Percentiles rank a stretch among this genome's conserved stretches.
These are phyloP conservation scores for Dipteronia dyeriana DNA, from an alignment of 345 rosid species.

Conservation along the genomic window DNA sequence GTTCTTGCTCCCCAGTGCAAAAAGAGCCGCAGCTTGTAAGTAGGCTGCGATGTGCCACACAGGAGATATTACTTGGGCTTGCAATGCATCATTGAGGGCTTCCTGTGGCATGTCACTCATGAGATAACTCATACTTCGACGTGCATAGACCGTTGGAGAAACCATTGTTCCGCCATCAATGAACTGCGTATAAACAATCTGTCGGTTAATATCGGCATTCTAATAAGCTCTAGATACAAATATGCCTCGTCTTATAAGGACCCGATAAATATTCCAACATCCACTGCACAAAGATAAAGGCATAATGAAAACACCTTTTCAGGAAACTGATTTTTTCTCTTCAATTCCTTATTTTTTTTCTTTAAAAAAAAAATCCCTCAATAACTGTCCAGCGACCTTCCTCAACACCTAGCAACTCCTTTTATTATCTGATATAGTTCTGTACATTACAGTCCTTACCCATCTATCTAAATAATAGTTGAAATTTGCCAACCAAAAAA, in stretches of 20 bases:
- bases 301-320: not conserved
- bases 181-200: conserved; percentile 48
- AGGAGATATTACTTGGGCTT: conserved; percentile 74
- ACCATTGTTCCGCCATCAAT: conserved; percentile 69
- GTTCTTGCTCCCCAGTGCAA: conserved; percentile 60
- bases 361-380: too few relatives aligned
- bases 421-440: not conserved
- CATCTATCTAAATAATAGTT: not conserved
- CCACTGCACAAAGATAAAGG: not conserved
- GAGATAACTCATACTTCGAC: conserved; percentile 74
- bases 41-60: conserved; percentile 78
- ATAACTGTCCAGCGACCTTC: not conserved
- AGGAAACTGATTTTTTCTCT: not conserved
- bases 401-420: not conserved
- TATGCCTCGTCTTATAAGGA: not conserved
- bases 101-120: conserved; percentile 72
- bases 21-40: conserved; percentile 72
- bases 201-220: conserved; percentile 15
- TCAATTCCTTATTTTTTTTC: not conserved
- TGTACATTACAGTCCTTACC: not conserved
- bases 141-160: conserved; percentile 70
- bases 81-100: conserved; percentile 74
- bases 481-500: not conserved
- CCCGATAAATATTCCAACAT: not conserved
- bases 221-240: not conserved